Percentiles rank a stretch among this genome's conserved stretches.
Conservation (phyloP, 305 asterid species). For the Striga hermonthica region DNA sequence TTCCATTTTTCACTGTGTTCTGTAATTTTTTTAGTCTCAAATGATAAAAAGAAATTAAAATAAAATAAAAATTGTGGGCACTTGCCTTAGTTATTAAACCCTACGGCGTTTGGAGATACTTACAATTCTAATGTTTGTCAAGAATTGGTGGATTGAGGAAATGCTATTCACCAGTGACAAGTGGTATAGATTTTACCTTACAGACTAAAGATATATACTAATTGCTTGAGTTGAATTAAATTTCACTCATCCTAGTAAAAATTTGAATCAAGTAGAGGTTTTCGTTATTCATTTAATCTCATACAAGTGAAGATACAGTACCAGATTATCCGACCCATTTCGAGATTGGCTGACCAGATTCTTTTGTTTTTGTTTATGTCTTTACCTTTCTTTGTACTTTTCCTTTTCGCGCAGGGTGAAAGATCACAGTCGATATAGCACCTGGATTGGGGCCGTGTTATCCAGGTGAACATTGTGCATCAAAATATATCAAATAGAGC, state of each 20-base stretch:
- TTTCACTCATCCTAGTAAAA: neutral
- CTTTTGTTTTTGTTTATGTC: slow-evolving; percentile 14
- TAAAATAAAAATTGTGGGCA: slow-evolving; percentile 9
- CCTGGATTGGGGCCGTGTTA: slow-evolving; percentile 48
- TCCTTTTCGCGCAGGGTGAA: slow-evolving; percentile 41
- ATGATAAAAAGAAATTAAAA: neutral
- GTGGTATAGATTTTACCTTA: neutral
- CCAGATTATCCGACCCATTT: neutral
- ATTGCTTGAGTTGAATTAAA: neutral
- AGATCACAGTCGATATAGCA: slow-evolving; percentile 62
- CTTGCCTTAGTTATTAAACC: neutral
- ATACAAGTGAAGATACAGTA: neutral
- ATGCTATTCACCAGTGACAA: neutral
- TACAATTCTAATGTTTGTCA: neutral
- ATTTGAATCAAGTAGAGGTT: neutral
- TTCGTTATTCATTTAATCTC: no score
- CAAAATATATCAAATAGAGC: neutral
- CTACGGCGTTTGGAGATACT: neutral
- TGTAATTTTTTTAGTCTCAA: neutral
- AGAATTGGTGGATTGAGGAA: neutral
- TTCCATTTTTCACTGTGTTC: slow-evolving; percentile 7
- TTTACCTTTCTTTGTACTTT: neutral
- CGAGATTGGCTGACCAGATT: neutral
- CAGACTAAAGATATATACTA: neutral
- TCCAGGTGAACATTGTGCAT: slow-evolving; percentile 34